These are phyloP conservation scores for Thymus mandschuricus DNA, from an alignment of 257 asterid species.

Conservation along the genomic window DNA sequence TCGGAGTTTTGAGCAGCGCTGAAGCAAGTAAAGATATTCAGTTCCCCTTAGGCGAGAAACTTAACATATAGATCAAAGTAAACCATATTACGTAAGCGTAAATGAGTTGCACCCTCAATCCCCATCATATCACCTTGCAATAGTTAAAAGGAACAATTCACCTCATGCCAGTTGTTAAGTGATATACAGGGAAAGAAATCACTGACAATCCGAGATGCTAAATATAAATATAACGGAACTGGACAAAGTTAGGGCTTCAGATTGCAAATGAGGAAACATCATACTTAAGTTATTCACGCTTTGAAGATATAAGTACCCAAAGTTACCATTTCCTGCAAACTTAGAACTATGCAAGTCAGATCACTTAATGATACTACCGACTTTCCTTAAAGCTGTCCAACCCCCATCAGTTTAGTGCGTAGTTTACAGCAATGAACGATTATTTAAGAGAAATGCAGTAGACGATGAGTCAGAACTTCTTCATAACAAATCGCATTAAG, in stretches of 20 bases:
- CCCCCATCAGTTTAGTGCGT: not conserved
- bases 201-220: not conserved
- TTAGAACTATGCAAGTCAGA: not conserved
- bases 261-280: not conserved
- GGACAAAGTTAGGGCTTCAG: not conserved
- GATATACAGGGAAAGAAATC: not conserved
- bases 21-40: slow-evolving; percentile 40
- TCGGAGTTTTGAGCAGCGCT: slow-evolving; percentile 88
- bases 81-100: not conserved
- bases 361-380: not conserved
- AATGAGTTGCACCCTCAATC: not conserved
- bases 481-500: too few relatives aligned
- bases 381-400: not conserved
- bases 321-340: not conserved
- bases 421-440: not conserved
- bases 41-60: slow-evolving; percentile 11
- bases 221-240: not conserved
- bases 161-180: not conserved
- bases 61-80: not conserved
- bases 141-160: not conserved
- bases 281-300: too few relatives aligned
- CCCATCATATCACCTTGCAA: not conserved
- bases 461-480: too few relatives aligned
- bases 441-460: not conserved
- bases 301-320: too few relatives aligned